A percentile compares a stretch with the other conserved stretches of the same genome.
phyloP scores from a whole-genome alignment of 257 asterid genomes.

The Petrea volubilis region DNA sequence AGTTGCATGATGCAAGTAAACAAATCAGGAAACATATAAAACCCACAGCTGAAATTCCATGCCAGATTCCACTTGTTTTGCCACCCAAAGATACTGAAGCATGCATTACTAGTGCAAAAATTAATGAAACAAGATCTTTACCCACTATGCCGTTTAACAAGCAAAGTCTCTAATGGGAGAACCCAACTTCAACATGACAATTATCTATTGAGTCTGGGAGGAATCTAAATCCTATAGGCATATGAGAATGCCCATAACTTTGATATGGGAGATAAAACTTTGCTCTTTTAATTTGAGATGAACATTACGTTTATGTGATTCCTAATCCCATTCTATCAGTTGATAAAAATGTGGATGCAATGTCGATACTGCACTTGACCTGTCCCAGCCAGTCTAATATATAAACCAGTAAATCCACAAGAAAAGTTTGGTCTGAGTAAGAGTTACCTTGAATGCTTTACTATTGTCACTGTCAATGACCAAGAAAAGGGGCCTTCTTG shows the following conservation, averaged over 20 bases:
- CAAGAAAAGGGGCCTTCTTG: constrained; percentile 89
- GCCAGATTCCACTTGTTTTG: not conserved
- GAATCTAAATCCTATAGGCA: constrained; percentile 1
- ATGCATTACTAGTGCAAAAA: not conserved
- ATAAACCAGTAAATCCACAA: constrained; percentile 5
- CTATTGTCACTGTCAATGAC: constrained; percentile 86
- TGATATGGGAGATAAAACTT: not conserved
- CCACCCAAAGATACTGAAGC: not conserved
- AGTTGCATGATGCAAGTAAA: not conserved
- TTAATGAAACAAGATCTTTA: not conserved
- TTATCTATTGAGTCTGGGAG: constrained; percentile 9
- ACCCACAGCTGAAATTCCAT: not conserved
- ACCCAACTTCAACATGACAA: constrained; percentile 5
- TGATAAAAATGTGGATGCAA: not conserved
- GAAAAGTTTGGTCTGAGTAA: constrained; percentile 16
- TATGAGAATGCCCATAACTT: constrained; percentile 3
- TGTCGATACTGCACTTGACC: constrained; percentile 8
- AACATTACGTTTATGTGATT: not conserved
- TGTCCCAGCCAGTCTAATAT: constrained; percentile 14
- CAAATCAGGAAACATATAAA: not conserved
- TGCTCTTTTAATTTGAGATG: constrained; percentile 2
- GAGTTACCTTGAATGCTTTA: constrained; percentile 76
- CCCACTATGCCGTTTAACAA: not conserved
- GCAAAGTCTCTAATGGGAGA: not conserved
- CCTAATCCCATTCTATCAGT: not conserved